phyloP scores from a whole-genome alignment of 1,284 basidiomycete genomes.

The Sanghuangporus baumii region DNA sequence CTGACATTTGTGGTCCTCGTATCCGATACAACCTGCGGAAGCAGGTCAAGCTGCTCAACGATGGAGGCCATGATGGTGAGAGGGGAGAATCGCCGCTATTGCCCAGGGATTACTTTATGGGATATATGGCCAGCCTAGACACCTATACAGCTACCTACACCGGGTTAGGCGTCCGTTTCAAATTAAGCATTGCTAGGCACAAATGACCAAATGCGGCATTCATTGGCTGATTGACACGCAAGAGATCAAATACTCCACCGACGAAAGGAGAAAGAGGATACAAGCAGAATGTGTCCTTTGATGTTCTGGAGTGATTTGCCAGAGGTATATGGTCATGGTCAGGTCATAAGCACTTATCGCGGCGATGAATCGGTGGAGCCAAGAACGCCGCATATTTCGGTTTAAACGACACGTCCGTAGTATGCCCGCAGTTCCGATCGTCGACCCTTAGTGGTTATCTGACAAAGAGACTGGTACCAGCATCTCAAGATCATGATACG shows the following conservation, averaged over 20 bases:
- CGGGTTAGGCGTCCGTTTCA: neutral
- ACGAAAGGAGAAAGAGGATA: neutral
- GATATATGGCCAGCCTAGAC: neutral
- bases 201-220: neutral
- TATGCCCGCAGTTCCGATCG: no score
- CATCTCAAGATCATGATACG: no score
- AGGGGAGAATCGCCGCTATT: no score
- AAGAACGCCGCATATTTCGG: no score
- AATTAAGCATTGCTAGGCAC: neutral
- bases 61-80: conserved; percentile 1
- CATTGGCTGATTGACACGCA: neutral
- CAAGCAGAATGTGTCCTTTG: neutral
- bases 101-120: neutral
- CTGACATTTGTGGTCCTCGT: conserved; percentile 4
- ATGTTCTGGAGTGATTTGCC: no score
- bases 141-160: neutral
- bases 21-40: neutral
- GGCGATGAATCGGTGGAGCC: no score
- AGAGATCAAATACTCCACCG: neutral
- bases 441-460: no score
- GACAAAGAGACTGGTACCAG: no score
- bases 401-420: no score
- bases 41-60: neutral
- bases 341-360: no score
- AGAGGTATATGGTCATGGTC: no score